Conservation (phyloP, 495 filamentous ascomycete species). For the Penicillium bialowiezense region DNA sequence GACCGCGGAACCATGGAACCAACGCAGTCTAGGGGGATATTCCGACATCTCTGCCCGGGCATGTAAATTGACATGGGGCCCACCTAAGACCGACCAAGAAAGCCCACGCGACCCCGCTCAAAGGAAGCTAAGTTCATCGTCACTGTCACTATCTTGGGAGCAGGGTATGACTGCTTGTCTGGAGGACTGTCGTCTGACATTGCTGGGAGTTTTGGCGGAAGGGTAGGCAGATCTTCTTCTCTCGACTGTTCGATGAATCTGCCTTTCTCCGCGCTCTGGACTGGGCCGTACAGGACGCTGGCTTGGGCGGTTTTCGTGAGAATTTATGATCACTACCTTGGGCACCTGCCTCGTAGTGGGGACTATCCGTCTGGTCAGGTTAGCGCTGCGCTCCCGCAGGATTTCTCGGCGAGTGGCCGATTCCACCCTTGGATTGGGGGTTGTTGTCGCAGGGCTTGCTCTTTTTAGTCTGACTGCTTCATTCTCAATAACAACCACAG, state of each 20-base stretch:
- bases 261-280: constrained; percentile 12
- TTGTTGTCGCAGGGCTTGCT: not conserved
- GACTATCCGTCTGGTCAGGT: not conserved
- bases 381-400: constrained; percentile 20
- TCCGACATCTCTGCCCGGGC: not conserved
- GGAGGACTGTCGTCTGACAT: not conserved
- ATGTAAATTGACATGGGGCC: not conserved
- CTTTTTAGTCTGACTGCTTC: not conserved
- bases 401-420: constrained; percentile 8
- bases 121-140: constrained; percentile 46
- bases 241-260: constrained; percentile 18
- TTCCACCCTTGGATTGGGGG: constrained; percentile 7
- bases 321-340: constrained; percentile 38
- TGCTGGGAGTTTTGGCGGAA: not conserved
- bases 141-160: constrained; percentile 36
- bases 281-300: not conserved
- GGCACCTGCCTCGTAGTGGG: not conserved
- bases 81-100: not conserved
- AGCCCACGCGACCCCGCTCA: constrained; percentile 12
- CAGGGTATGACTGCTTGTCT: constrained; percentile 24
- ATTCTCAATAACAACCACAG: constrained; percentile 11
- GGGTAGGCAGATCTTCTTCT: constrained; percentile 18
- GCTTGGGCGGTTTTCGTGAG: constrained; percentile 3
- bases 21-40: not conserved
- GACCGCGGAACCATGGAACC: not conserved